Base-by-base conservation (phyloP, 2,329 filamentous ascomycete species). In the Emergomyces orientalis region DNA sequence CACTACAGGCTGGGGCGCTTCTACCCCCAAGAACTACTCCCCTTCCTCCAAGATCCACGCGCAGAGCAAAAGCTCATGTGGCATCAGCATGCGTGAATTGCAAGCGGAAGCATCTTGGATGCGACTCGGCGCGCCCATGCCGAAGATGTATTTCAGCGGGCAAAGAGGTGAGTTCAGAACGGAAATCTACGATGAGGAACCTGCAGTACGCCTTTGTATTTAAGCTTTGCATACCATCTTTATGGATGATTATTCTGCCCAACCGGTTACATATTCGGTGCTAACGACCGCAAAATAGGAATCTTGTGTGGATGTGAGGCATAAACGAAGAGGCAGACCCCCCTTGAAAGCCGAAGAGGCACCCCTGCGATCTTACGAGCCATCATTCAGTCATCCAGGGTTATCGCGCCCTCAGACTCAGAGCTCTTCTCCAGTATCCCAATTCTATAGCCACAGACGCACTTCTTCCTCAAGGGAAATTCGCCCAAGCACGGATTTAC, bases 81-180 rank as follows among this genome's bases (percentile, higher is more conserved):
- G 71, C 73, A 19, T 75, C 74, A 43, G 74, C 74, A 17, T 76
- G 74, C 67, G 70, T 76, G 27, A 75, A 76, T 62, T 76, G 74
- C 66, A 76, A 76, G 63, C 69, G 70, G 64, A 76, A 76, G 66
- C 74, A 76, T 67, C 62, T 76, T 62, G 69, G 73, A 52, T 76
- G 74, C 62, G 73, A 76, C 62, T 71, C 70, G 25, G 70, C 67
- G 49, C 69, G 74, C 30, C 74, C 74, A 30, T 76, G 74, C 64
- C 67, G 68, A 63, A 66, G 73, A 64, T 76, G 74, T 66, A 67
- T 74, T n/a, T 70, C 71, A 49, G 70, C 71, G 45, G 73, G 73
- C 14, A 75, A 74, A 68, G 73, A 74, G 66, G 74, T 75, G 65
- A 66, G 71, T 61, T 45, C 17, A 34, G 34, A 19, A 19, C 17